Base-by-base conservation (phyloP, 352 stramenopile genomes). In the Phytophthora europaea region DNA sequence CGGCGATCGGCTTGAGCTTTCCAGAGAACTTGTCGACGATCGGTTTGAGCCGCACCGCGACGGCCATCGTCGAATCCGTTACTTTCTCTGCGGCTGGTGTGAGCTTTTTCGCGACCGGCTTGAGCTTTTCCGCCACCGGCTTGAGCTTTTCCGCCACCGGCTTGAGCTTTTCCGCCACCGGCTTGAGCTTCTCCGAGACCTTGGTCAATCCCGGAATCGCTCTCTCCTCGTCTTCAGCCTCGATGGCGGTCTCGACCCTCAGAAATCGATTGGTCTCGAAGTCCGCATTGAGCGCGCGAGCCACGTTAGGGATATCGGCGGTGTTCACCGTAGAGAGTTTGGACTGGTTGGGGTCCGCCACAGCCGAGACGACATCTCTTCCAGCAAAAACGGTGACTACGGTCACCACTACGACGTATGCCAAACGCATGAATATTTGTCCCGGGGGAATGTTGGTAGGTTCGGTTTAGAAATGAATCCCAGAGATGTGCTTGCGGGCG, bases 1-100 rank as follows among this genome's bases (percentile, higher is more conserved):
- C 59, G 6, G 59, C 59, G 40, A 73, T 69, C 4, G 66, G 66
- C 51, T 73, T 73, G 6, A 73, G 58, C 43, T 73, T 73, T n/a
- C 66, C 66, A 4, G 40, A 43, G 23, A 73, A 73, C 23, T 43
- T 54, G 40, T 73, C 66, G 1, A 43, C 51, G 28, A 69, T 59
- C 2, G 59, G 66, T 48, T 73, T 73, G 8, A 73, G 66, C 22
- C 52, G 56, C 50, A 69, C 66, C 3, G 66, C 66, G 8, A 54
- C 26, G 2, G 59, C 51, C 66, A 73, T 68, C 23, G 59, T 22
- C 40, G 55, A 69, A 52, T 69, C 66, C 23, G 59, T 63, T 31
- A 63, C 50, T 31, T 73, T 73, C 16, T 57, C 60, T 31, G 43
- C 36, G 9, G 34, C 6, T 60, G 66, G 66, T 12, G 51, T 45